Percentiles rank a stretch among this genome's conserved stretches.
Evolutionary conservation across 345 rosid genomes (phyloP).

Genomic region (Euphorbia pulcherrima): DNA sequence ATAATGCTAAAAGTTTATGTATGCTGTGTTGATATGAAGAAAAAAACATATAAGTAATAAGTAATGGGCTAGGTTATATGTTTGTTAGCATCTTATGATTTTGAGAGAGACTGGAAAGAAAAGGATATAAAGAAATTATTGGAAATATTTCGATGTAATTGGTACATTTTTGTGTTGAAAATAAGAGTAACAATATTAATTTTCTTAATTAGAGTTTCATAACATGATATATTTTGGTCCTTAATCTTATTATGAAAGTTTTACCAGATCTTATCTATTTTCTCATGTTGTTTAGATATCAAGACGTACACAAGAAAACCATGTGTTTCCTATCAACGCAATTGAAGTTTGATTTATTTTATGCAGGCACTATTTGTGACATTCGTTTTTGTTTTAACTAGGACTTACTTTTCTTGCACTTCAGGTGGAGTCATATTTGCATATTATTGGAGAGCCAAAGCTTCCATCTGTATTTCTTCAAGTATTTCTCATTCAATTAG

Average conservation of each 20-base stretch:
- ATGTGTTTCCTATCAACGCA: not conserved
- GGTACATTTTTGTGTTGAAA: not conserved
- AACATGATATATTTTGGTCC: not conserved
- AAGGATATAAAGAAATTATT: not conserved
- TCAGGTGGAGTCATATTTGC: slow-evolving; percentile 95
- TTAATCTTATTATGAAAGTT: not conserved
- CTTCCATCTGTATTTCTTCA: slow-evolving; percentile 95
- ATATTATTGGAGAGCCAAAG: slow-evolving; percentile 84
- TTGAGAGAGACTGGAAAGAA: not conserved
- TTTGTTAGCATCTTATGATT: not conserved
- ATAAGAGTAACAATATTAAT: not conserved
- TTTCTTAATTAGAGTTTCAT: too few relatives aligned
- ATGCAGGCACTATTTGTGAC: not conserved
- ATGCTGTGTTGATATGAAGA: not conserved
- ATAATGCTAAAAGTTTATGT: not conserved
- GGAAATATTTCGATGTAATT: not conserved
- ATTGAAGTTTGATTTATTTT: not conserved
- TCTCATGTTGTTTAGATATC: not conserved
- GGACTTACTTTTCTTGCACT: slow-evolving; percentile 4
- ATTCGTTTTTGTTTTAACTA: not conserved
- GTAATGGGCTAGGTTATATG: too few relatives aligned
- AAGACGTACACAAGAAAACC: not conserved
- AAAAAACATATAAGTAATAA: not conserved
- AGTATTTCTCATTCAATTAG: slow-evolving; percentile 35
- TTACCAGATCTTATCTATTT: not conserved